Conservation (phyloP, 202 grass and related monocot genomes). For the Dendrocalamus latiflorus region DNA sequence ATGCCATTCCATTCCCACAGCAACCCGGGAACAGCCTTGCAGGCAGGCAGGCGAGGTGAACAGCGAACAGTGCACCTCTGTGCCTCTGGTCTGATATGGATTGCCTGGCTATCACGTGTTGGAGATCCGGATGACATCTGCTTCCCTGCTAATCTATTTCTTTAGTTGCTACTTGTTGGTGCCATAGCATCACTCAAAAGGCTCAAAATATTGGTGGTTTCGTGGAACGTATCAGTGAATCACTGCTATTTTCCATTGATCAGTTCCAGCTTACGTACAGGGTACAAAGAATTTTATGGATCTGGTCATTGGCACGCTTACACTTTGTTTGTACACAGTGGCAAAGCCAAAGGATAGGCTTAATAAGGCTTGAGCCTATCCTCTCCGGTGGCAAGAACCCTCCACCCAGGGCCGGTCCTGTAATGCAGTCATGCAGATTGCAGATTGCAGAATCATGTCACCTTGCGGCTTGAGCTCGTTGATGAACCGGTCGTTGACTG, state of each 20-base stretch:
- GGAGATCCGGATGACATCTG: not conserved
- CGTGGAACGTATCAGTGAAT: not conserved
- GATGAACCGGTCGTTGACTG: too few relatives aligned
- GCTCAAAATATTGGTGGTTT: not conserved
- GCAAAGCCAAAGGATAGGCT: too few relatives aligned
- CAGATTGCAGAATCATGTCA: too few relatives aligned
- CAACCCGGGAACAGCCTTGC: too few relatives aligned
- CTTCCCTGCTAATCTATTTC: not conserved
- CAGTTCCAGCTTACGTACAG: not conserved
- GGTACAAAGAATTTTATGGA: not conserved
- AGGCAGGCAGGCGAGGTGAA: too few relatives aligned
- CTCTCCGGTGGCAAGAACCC: too few relatives aligned
- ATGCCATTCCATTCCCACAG: not conserved
- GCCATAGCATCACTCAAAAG: not conserved
- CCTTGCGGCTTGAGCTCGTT: too few relatives aligned
- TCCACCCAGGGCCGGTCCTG: too few relatives aligned
- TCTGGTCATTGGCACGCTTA: not conserved
- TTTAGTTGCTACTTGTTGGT: not conserved
- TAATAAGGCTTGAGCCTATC: too few relatives aligned
- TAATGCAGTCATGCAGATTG: too few relatives aligned
- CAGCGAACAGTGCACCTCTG: too few relatives aligned
- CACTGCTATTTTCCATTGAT: not conserved
- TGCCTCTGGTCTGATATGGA: not conserved
- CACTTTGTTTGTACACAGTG: not conserved
- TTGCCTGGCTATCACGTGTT: not conserved